phyloP scores from a whole-genome alignment of 805 yeast species.

The Aciculoconidium aculeatum region DNA sequence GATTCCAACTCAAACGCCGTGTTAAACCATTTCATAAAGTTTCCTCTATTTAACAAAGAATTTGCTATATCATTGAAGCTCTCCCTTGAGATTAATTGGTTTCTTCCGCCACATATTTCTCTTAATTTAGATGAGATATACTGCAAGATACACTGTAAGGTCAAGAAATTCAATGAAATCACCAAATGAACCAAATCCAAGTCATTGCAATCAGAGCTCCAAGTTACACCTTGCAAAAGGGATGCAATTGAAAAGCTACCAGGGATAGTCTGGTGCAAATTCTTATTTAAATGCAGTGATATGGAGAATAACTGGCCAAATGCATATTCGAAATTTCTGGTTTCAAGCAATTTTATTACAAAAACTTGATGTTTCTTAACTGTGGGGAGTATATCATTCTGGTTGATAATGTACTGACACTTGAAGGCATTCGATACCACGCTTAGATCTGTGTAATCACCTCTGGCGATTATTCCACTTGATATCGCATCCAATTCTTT shows the following conservation, averaged over 20 bases:
- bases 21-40: conserved; percentile 19
- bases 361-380: conserved; percentile 24
- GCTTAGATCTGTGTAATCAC: too few relatives aligned
- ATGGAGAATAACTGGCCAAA: conserved; percentile 7
- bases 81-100: conserved; percentile 8
- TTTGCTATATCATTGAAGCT: conserved; percentile 11
- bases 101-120: conserved; percentile 7
- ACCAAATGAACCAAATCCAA: conserved; percentile 2
- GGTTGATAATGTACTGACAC: conserved; percentile 12
- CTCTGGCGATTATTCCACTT: conserved; percentile 1
- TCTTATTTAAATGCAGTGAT: not conserved
- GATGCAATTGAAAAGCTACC: not conserved
- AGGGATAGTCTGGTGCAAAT: not conserved
- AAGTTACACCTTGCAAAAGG: conserved; percentile 3
- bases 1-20: conserved; percentile 5
- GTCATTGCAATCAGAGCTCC: too few relatives aligned
- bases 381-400: conserved; percentile 6
- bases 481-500: conserved; percentile 2
- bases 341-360: conserved; percentile 18
- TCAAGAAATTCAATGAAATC: conserved; percentile 22
- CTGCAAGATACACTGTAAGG: conserved; percentile 22
- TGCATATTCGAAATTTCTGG: conserved; percentile 10
- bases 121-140: conserved; percentile 14
- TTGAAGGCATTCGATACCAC: too few relatives aligned
- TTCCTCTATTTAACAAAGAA: conserved; percentile 13